Base-by-base conservation (phyloP, 2,329 filamentous ascomycete genomes). In the Microdochium trichocladiopsis region DNA sequence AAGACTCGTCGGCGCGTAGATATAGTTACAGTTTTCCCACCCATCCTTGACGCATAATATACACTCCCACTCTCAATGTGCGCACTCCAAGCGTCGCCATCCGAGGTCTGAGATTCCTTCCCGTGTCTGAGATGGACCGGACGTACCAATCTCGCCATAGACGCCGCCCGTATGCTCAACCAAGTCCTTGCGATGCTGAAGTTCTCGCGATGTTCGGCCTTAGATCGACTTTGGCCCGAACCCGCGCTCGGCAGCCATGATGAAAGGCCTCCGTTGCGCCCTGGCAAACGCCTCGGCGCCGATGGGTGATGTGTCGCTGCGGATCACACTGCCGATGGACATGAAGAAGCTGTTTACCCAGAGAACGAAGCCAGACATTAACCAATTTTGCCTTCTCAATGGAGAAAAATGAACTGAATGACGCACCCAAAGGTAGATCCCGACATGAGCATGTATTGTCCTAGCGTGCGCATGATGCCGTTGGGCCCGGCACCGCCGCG, bases 311-410 rank as follows among this genome's bases (percentile, higher is more conserved):
- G 89, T 84, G 62, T 99, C 94, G 55, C 90, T 92, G 66, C 94
- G 88, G 64, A 99, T 96, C 47, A 95, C 92, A 62, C 90, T 96
- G 61, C 94, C 94, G 61, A 99, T 96, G 53, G 90, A 93, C 94
- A 99, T 99, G 80, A 99, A 99, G 75, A 97, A 96, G 23, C 82
- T 86, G 57, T 60, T 64, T 58, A 59, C 51, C 21, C 21, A 51
- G 36, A 36, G 33, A 31, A n/a, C 18, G 37, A 47, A 25, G 16
- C 28, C 11, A n/a, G n/a, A n/a, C n/a, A n/a, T n/a, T n/a, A n/a
- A n/a, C n/a, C n/a, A n/a, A n/a, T n/a, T n/a, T n/a, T n/a, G n/a
- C n/a, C n/a, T n/a, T n/a, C n/a, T n/a, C 14, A 31, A 14, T 31
- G 28, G 8, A 31, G 14, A 31, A 31, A 31, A 14, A 8, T 31